phyloP scores from a whole-genome alignment of 2,329 filamentous ascomycete species.

The Ascosphaera aggregata region DNA sequence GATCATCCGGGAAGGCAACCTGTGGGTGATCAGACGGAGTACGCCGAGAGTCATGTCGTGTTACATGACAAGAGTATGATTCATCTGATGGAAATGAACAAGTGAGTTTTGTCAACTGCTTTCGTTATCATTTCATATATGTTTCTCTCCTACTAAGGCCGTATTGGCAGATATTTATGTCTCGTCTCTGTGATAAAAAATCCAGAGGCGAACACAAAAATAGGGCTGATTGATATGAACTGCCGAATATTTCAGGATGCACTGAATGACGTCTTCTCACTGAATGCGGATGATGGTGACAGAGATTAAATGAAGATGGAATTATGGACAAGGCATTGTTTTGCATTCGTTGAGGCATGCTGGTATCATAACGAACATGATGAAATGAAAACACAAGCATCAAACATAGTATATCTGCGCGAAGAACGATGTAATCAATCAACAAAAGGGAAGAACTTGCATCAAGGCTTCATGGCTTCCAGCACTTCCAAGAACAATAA shows the following conservation, averaged over 20 bases:
- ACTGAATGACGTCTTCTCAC: constrained; percentile 35
- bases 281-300: constrained; percentile 17
- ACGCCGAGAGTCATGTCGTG: constrained; percentile 38
- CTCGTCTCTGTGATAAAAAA: constrained; percentile 42
- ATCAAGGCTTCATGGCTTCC: not conserved
- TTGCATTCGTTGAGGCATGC: constrained; percentile 1
- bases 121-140: not conserved
- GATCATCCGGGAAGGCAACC: constrained; percentile 22
- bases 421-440: too few relatives aligned
- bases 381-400: constrained; percentile 1
- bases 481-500: not conserved
- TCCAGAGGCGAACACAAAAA: constrained; percentile 38
- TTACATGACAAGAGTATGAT: constrained; percentile 38
- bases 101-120: constrained; percentile 21
- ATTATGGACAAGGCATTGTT: constrained; percentile 3
- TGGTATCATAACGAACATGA: not conserved
- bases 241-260: constrained; percentile 39
- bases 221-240: constrained; percentile 43
- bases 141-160: too few relatives aligned
- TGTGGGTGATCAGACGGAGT: constrained; percentile 23
- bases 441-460: not conserved
- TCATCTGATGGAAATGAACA: constrained; percentile 43
- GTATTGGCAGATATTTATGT: constrained; percentile 35
- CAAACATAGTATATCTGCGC: too few relatives aligned
- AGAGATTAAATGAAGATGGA: not conserved